Evolutionary conservation across 2,329 filamentous ascomycete genomes (phyloP).

Genomic region (Fusarium succisae): DNA sequence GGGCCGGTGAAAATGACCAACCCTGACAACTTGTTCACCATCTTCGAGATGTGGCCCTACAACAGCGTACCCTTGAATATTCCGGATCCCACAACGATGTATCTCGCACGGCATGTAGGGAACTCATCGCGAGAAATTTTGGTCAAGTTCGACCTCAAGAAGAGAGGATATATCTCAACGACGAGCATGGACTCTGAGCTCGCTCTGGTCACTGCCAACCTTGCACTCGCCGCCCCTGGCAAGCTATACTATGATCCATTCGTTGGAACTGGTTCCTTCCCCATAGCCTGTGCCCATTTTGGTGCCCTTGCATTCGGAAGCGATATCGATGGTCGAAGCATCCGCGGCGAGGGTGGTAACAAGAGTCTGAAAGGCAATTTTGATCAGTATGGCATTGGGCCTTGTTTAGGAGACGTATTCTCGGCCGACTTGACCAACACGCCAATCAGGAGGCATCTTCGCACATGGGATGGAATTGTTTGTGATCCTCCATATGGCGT

Average conservation of each 20-base stretch:
- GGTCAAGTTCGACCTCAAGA: constrained; percentile 87
- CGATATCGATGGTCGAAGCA: constrained; percentile 92
- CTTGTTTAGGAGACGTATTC: constrained; percentile 79
- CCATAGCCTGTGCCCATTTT: constrained; percentile 88
- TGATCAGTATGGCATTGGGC: constrained; percentile 77
- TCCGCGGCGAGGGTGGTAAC: constrained; percentile 73
- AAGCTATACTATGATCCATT: constrained; percentile 95
- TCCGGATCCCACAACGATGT: constrained; percentile 66
- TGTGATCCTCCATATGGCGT: constrained; percentile 98
- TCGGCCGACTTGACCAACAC: constrained; percentile 89
- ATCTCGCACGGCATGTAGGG: constrained; percentile 78
- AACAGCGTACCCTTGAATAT: constrained; percentile 59
- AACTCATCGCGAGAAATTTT: constrained; percentile 73
- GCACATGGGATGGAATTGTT: constrained; percentile 86
- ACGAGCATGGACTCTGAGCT: constrained; percentile 98
- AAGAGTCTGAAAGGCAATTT: constrained; percentile 75
- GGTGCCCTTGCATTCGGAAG: constrained; percentile 85
- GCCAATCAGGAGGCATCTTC: constrained; percentile 68
- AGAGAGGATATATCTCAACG: constrained; percentile 90
- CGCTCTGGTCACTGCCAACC: constrained; percentile 89
- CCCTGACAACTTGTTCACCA: constrained; percentile 77
- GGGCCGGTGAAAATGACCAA: constrained; percentile 81
- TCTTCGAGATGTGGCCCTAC: constrained; percentile 83
- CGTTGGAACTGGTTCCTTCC: constrained; percentile 93
- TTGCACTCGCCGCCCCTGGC: constrained; percentile 82